These are phyloP conservation scores for Phyllosticta paracitricarpa DNA, from an alignment of 2,329 filamentous ascomycete genomes.

Conservation along the genomic window DNA sequence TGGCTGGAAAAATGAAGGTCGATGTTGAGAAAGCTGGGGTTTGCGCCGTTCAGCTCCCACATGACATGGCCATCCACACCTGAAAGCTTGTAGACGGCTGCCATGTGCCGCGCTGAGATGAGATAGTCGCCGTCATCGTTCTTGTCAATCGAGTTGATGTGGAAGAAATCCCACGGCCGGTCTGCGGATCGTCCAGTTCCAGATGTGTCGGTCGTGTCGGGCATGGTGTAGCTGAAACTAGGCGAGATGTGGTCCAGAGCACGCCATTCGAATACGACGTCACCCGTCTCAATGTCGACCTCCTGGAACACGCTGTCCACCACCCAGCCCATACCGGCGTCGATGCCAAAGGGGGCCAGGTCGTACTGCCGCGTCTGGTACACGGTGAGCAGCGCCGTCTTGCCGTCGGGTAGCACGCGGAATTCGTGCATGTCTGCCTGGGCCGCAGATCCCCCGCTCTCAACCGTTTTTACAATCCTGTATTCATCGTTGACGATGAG, in stretches of 20 bases:
- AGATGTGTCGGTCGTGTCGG: constrained; percentile 31
- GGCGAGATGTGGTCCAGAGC: constrained; percentile 47
- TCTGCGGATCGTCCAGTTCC: constrained; percentile 36
- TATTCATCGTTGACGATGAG: constrained; percentile 44
- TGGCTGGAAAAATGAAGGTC: constrained; percentile 14
- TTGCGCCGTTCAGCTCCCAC: constrained; percentile 23
- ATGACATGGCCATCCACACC: constrained; percentile 14
- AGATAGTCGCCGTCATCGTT: constrained; percentile 18
- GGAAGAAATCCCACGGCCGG: constrained; percentile 46
- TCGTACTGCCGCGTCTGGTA: constrained; percentile 35
- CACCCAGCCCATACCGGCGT: constrained; percentile 39
- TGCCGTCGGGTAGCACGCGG: constrained; percentile 35
- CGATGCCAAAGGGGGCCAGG: constrained; percentile 32
- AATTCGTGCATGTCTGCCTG: constrained; percentile 46
- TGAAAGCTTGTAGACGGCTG: constrained; percentile 13
- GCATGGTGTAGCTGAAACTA: constrained; percentile 37
- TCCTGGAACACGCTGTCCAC: constrained; percentile 46
- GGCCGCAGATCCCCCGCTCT: constrained; percentile 28
- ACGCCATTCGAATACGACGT: constrained; percentile 50
- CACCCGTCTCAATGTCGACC: constrained; percentile 45
- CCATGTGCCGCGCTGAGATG: constrained; percentile 15
- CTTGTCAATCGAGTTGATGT: constrained; percentile 40
- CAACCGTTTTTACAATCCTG: constrained; percentile 38
- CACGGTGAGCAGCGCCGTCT: constrained; percentile 27
- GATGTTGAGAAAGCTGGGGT: constrained; percentile 30